Base-by-base conservation (phyloP, 352 stramenopile species). In the Plasmopara viticola region DNA sequence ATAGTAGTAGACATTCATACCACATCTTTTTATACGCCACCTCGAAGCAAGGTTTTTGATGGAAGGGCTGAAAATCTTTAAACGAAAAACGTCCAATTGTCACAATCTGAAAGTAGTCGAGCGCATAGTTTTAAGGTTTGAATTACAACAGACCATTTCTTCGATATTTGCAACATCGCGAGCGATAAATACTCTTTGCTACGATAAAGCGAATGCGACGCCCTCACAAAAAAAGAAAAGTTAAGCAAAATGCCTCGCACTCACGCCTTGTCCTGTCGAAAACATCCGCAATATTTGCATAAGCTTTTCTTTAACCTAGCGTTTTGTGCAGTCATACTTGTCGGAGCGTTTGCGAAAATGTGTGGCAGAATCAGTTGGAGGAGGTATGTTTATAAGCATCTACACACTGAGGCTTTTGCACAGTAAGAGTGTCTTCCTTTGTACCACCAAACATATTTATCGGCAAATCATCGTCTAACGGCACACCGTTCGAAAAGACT, bases 91-190 rank as follows among this genome's bases (percentile, higher is more conserved):
- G 14, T 48, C 14, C 43, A 9, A 8, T 39, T 12, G 17, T 48
- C 43, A 39, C 4, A 28, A 55, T 63, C 53, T 58, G 42, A 29
- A 40, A 50, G 39, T 61, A 8, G 13, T 53, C 51, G 30, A 53
- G 48, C 20, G 41, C 45, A 34, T 53, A 12, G 48, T 61, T 31
- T 33, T 60, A 55, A 8, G 51, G 57, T 51, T 56, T 65, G 57
- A 65, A 65, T 31, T 57, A 18, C 33, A 65, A 37, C 54, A 67
- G 31, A 29, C 53, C 59, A 54, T 68, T 68, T 33, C 29, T 60
- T 48, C n/a, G 52, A 62, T 58, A 66, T 66, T 28, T 62, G 52
- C 59, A 62, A 59, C 53, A 66, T 53, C 25, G n/a, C 12, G 33
- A 44, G 7, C 17, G 48, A 48, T n/a, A 58, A 13, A 53, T 55